Base-by-base conservation (phyloP, 192 early-diverging fungal genomes). In the Phycomyces blakesleeanus region DNA sequence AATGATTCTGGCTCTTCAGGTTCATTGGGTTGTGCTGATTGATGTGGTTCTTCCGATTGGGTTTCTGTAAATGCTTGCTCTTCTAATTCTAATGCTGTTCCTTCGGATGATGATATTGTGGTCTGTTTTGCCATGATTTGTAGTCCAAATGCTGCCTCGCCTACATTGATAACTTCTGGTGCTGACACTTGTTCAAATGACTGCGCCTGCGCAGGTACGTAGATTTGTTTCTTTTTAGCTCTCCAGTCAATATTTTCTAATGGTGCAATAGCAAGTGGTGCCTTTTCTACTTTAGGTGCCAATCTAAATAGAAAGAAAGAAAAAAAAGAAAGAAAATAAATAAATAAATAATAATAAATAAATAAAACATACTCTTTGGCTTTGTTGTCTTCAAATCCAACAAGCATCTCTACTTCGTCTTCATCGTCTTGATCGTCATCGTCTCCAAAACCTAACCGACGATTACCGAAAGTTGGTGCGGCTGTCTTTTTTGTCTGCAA, bases 321-420 rank as follows among this genome's bases (percentile, higher is more conserved):
- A n/a, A n/a, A n/a, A n/a, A n/a, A n/a, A n/a, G n/a, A n/a, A n/a
- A n/a, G n/a, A n/a, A n/a, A n/a, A n/a, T n/a, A n/a, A n/a, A n/a
- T n/a, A n/a, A n/a, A n/a, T n/a, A n/a, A n/a, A n/a, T n/a, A n/a
- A n/a, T n/a, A n/a, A n/a, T n/a, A n/a, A n/a, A n/a, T n/a, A n/a
- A n/a, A n/a, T n/a, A n/a, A n/a, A n/a, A 26, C 26, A 21, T 53
- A 81, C 77, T 69, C 72, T 50, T 73, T 61, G 24, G 75, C 62
- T 52, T 67, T 77, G 39, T 82, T 82, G 39, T 70, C 79, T 55
- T 81, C 79, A 10, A 83, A 59, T 12, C 79, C 81, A 40, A 59
- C 39, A 47, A 83, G 68, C 21, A 75, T 59, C 44, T 83, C 78
- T 16, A 70, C 71, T 38, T 67, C 52, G 1, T 63, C 61, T 1